These are phyloP conservation scores for Boechera retrofracta DNA, from an alignment of 345 rosid species.

Conservation along the genomic window DNA sequence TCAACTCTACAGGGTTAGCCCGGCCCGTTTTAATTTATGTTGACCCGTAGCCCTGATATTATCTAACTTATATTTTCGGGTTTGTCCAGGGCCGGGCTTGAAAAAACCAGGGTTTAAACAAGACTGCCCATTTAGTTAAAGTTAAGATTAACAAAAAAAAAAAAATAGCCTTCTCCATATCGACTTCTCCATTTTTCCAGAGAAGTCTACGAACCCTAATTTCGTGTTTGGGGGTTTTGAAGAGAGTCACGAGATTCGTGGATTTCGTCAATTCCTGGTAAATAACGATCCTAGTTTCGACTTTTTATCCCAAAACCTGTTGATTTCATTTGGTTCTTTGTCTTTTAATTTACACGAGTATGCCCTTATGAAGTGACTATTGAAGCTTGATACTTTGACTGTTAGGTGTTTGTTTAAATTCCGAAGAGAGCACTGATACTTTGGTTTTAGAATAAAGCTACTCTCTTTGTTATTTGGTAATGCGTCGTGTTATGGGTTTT, in stretches of 20 bases:
- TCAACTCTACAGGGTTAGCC: too few species aligned
- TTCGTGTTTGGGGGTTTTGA: slow-evolving; percentile 18
- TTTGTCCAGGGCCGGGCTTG: too few species aligned
- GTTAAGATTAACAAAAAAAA: too few species aligned
- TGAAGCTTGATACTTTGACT: neutral
- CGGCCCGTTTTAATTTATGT: too few species aligned
- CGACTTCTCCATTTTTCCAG: too few species aligned
- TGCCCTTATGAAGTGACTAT: neutral
- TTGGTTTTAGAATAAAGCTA: neutral
- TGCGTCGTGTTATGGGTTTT: neutral
- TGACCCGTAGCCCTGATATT: too few species aligned
- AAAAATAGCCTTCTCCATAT: too few species aligned
- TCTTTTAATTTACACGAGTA: neutral
- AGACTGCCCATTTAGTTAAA: too few species aligned
- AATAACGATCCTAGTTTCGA: neutral
- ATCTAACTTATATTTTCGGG: too few species aligned
- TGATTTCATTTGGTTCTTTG: neutral
- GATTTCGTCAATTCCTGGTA: slow-evolving; percentile 20
- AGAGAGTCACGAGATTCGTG: slow-evolving; percentile 30
- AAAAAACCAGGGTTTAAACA: too few species aligned
- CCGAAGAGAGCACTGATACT: slow-evolving; percentile 19
- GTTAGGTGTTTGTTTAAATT: slow-evolving; percentile 33
- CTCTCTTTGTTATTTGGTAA: neutral
- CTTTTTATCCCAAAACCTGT: neutral
- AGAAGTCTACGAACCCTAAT: neutral